Evolutionary conservation across 1,139 yeast genomes (phyloP), one percentile per base, ranked within the genome.

Genomic region (Suhomyces kunorum): DNA sequence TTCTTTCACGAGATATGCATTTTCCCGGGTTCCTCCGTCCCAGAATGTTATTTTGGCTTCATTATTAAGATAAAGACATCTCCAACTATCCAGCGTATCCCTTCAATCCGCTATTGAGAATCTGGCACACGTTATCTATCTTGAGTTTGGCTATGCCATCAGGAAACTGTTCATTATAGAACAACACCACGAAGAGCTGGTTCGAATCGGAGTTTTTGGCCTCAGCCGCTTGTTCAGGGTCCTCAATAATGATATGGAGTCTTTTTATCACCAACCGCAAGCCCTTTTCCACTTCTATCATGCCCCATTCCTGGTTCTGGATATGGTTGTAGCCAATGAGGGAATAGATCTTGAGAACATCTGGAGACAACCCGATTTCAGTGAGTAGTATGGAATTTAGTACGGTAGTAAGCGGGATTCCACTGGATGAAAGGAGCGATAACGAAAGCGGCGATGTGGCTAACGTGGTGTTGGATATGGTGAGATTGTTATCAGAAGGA

Each of bases 281-380:
- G 8, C 54, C 53, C n/a, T 49, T 47, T 36, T 68, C 72, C 32
- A 71, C 49, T 34, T 66, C 64, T 39, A 70, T 46, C 5, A 63
- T 50, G 7, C 59, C 59, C 76, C 77, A 71, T 8, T 40, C 42
- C 6, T 49, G 53, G 5, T 44, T 11, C 11, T 56, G 54, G 55
- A 70, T 64, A 32, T 64, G 61, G 36, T 64, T 68, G 40, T 67
- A 60, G 1, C 74, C 76, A 38, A 75, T 53, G 25, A 77, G 56
- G n/a, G 78, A 66, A 46, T 71, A 63, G 9, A 77, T 73, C 44
- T 69, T 69, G 24, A 76, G 57, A 39, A 64, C 66, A 42, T 76
- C 79, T 5, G 69, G 64, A 11, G 63, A 51, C 17, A 63, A 48
- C 14, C 44, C 46, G 26, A 45, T 31, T 32, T 46, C 48, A 13